A percentile compares a stretch with the other conserved stretches of the same genome.
These are phyloP conservation scores for Saraca asoca DNA, from an alignment of 331 rosid species.

Conservation along the genomic window DNA sequence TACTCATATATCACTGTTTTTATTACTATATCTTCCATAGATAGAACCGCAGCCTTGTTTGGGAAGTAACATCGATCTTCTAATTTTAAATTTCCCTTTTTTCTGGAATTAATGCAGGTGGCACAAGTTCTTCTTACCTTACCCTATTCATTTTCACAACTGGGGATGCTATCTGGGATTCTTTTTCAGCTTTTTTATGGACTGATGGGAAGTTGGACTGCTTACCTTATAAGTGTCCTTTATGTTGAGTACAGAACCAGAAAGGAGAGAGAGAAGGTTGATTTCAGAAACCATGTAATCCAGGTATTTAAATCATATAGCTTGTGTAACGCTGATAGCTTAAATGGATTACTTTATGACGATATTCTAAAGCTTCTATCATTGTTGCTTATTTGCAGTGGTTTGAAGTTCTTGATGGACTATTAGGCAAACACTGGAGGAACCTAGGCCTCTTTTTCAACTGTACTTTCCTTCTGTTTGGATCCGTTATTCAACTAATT, in stretches of 20 bases:
- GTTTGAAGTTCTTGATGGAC: slow-evolving; percentile 99
- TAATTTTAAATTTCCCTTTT: background rate
- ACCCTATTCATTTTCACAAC: slow-evolving; percentile 95
- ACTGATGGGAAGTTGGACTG: slow-evolving; percentile 98
- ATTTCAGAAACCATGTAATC: slow-evolving; percentile 91
- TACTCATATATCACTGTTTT: background rate
- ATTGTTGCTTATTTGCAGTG: slow-evolving; percentile 53
- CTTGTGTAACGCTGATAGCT: background rate
- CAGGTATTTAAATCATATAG: slow-evolving; percentile 54
- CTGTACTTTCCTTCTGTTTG: slow-evolving; percentile 95
- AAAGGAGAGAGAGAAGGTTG: slow-evolving; percentile 94
- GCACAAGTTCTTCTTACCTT: slow-evolving; percentile 97
- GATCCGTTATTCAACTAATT: slow-evolving; percentile 95
- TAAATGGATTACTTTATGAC: too few relatives aligned
- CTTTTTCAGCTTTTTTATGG: slow-evolving; percentile 93
- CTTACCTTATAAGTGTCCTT: slow-evolving; percentile 88
- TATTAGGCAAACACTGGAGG: slow-evolving; percentile 92
- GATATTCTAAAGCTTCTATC: background rate
- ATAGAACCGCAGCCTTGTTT: background rate
- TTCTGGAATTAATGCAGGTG: slow-evolving; percentile 58
- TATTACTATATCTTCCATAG: background rate
- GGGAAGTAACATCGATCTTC: background rate
- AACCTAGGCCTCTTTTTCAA: slow-evolving; percentile 88
- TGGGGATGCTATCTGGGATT: slow-evolving; percentile 94
- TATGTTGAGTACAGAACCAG: slow-evolving; percentile 95